Evolutionary conservation across 371 early-diverging fungal genomes (phyloP), one percentile per base, ranked within the genome.

Genomic region (Choanephora cucurbitarum): DNA sequence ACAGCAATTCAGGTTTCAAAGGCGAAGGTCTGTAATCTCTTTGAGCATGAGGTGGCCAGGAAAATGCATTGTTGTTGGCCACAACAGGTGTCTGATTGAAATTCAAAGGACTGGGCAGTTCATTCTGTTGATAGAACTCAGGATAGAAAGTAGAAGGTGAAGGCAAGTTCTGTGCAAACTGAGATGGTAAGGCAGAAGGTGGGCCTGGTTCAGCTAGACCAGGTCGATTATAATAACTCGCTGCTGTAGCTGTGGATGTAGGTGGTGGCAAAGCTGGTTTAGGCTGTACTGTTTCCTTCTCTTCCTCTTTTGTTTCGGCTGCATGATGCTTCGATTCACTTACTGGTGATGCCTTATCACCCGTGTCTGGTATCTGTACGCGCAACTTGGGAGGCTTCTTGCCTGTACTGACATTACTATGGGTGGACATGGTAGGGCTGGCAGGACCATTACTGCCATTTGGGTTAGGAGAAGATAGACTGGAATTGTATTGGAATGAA

Each of bases 71-170:
- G 9, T 75, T 41, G 23, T 57, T 41, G 5, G 61, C 54, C 23
- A 78, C 71, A 7, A 81, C 80, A 0, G 86, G 87, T 22, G 87
- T 87, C 7, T 77, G 71, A 17, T 81, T 81, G 53, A 86, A 86
- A 51, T 84, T 79, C 50, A 87, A 64, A 9, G 87, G 86, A 56
- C 85, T 86, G 11, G 79, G 84, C 46, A 79, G 62, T 49, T 84
- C 87, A 61, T 67, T 79, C 52, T 77, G 83, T 49, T 84, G 85
- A 68, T 89, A 91, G 45, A 91, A 85, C 46, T 87, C 84, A 7
- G 89, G 86, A 61, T 89, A 90, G 63, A 90, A 90, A 1, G 87
- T 81, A 3, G 86, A 85, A 3, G 91, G 91, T 13, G 89, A 89
- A 11, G 89, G 90, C 24, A 90, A 67, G 57, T 85, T 89, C 60